Base-by-base conservation (phyloP, 805 yeast genomes). In the Jamesozyma hellenica region DNA sequence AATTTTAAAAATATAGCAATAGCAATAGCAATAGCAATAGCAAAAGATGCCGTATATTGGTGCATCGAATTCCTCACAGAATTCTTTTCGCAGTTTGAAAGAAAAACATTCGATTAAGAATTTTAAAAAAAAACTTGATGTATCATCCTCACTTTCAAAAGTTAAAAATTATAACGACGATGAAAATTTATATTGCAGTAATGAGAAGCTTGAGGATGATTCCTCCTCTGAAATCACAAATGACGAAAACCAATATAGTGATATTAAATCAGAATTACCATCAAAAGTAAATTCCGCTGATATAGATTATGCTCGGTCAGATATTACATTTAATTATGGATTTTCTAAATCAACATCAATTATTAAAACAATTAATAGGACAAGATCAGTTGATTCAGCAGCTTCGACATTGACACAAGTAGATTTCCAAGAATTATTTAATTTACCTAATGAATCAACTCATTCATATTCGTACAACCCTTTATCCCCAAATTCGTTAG, bases 401-500 rank as follows among this genome's bases (percentile, higher is more conserved):
- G 26, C 28, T 9, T 47, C 51, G 2, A 43, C 39, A n/a, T 21
- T 43, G 3, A 41, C 48, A 17, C 63, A 58, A 2, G 60, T 55
- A 4, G 62, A 55, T 36, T 34, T 54, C 13, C 54, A 60, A 10
- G 76, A 79, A 40, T 66, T 82, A 15, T 55, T 78, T 30, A 71
- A 68, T 45, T 80, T 84, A 52, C 86, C 90, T 4, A 75, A 77
- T 19, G 87, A 82, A 49, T 82, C 92, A 11, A 75, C 92, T 1
- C 88, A 82, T 55, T 82, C 94, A 2, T 85, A 82, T 54, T 83
- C 94, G 0, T 85, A 85, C 56, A 85, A 92, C 3, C 83, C 82
- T 39, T 63, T 84, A 41, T 79, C 90, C 1, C 92, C 88, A 9
- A 82, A 82, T 54, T 80, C 94, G 1, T 60, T 85, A 41, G 84